phyloP scores from a whole-genome alignment of 2,329 filamentous ascomycete genomes.

The Meredithiella fracta region DNA sequence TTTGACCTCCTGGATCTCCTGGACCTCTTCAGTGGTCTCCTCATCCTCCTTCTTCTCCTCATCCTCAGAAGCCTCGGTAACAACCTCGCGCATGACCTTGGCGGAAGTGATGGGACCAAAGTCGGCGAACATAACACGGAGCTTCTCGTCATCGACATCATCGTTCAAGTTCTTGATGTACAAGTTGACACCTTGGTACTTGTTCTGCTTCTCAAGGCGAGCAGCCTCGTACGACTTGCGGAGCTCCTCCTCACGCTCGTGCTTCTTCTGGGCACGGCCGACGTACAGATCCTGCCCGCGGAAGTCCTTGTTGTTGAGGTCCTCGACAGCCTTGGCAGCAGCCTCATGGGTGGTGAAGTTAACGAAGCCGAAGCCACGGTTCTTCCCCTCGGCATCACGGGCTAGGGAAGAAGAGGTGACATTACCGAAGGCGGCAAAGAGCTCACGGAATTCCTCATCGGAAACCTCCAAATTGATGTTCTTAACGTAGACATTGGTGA shows the following conservation, averaged over 20 bases:
- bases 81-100: constrained; percentile 92
- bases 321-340: constrained; percentile 72
- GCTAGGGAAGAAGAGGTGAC: constrained; percentile 93
- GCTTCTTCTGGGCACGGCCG: constrained; percentile 98
- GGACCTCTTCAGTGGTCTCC: constrained; percentile 24
- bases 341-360: constrained; percentile 88
- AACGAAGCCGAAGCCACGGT: constrained; percentile 88
- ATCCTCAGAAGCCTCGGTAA: constrained; percentile 38
- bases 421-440: constrained; percentile 84
- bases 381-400: constrained; percentile 78
- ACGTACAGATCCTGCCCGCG: constrained; percentile 93
- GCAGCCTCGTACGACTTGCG: constrained; percentile 97
- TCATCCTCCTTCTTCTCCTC: constrained; percentile 35
- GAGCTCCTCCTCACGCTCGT: constrained; percentile 97
- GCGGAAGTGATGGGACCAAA: constrained; percentile 95
- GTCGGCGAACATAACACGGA: constrained; percentile 79
- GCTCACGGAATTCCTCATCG: constrained; percentile 84
- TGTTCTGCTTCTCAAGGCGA: constrained; percentile 93
- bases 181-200: constrained; percentile 98
- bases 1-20: constrained; percentile 35
- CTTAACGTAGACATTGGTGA: constrained; percentile 99
- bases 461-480: constrained; percentile 74
- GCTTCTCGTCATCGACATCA: constrained; percentile 93
- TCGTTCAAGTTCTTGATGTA: constrained; percentile 99
- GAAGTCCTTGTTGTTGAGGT: constrained; percentile 83